Evolutionary conservation across 352 stramenopile genomes (phyloP), one percentile per base, ranked within the genome.

Genomic region (Phytopythium vexans): DNA sequence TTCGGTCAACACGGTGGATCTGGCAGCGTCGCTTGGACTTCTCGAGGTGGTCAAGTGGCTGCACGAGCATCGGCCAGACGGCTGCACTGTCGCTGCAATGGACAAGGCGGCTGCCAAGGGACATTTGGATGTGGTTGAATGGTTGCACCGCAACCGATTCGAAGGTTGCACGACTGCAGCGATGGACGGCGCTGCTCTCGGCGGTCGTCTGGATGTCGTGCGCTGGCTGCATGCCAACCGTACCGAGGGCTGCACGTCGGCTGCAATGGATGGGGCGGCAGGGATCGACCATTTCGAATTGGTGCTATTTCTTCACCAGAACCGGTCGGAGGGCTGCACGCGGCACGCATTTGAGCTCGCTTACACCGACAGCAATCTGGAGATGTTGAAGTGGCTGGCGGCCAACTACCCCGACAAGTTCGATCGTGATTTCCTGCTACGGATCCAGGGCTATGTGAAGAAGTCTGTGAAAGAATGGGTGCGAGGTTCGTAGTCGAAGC

Each of bases 11-110:
- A 61, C 61, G 11, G 70, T 73, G 65, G 68, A 67, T 56, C 62
- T 54, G 34, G 60, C 65, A 6, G 60, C 61, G 4, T 37, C 49
- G 1, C 60, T 65, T 49, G 60, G 64, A 16, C 56, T 67, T 27
- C 41, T 72, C 16, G 53, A 33, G 0, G 41, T 72, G 10, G 49
- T 72, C 10, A 60, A 63, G 27, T 72, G 64, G 64, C 50, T 72
- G 1, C 64, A 72, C 15, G 27, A 55, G 16, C 52, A 54, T 9
- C 41, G 60, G 9, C 36, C 32, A 34, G 65, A 73, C 52, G 64
- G 64, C 3, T 73, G 60, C 27, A 64, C 60, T 2, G 48, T 49
- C 3, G 45, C 32, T 39, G 60, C 65, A 0, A 67, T 73, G 50
- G 60, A 70, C 27, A 3, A 50, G 3, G 65, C 65, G 7, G 56